A percentile compares a stretch with the other conserved stretches of the same genome.
phyloP scores from a whole-genome alignment of 2,329 filamentous ascomycete genomes.

The Phialocephala subalpina region DNA sequence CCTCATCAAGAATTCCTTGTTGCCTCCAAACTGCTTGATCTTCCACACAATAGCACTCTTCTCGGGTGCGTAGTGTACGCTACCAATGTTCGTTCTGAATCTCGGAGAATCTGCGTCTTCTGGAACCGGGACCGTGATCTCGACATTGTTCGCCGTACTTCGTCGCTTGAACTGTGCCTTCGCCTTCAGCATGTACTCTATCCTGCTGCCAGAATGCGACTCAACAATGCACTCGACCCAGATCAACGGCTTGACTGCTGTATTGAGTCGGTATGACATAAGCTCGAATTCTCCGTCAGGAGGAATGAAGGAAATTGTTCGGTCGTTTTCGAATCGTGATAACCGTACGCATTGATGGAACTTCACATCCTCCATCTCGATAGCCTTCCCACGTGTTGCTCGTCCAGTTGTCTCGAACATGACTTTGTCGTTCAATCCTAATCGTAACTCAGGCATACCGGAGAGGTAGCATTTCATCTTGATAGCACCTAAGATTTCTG shows the following conservation, averaged over 20 bases:
- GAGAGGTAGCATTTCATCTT: slow-evolving; percentile 99
- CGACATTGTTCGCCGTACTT: slow-evolving; percentile 97
- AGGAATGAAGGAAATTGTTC: slow-evolving; percentile 98
- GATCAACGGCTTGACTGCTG: slow-evolving; percentile 96
- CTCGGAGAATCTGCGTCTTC: slow-evolving; percentile 96
- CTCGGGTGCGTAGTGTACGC: slow-evolving; percentile 96
- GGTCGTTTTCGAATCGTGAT: slow-evolving; percentile 96
- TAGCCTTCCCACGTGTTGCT: slow-evolving; percentile 92
- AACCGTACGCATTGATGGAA: slow-evolving; percentile 98
- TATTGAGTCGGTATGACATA: slow-evolving; percentile 99
- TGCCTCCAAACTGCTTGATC: slow-evolving; percentile 99
- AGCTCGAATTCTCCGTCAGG: slow-evolving; percentile 98
- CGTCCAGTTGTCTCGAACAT: slow-evolving; percentile 99
- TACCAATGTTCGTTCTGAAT: slow-evolving; percentile 97
- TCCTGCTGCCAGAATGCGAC: slow-evolving; percentile 91
- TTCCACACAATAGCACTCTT: slow-evolving; percentile 99
- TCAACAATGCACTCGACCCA: slow-evolving; percentile 99
- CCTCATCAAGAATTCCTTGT: slow-evolving; percentile 98
- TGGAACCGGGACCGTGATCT: slow-evolving; percentile 95
- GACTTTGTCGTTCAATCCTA: slow-evolving; percentile 97
- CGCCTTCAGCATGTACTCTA: slow-evolving; percentile 99
- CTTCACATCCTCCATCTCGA: slow-evolving; percentile 99
- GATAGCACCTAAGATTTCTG: slow-evolving; percentile 94
- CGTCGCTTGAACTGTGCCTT: slow-evolving; percentile 97
- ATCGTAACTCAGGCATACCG: slow-evolving; percentile 94